Percentiles rank a stretch among this genome's conserved stretches.
Conservation (phyloP, 148 eudicot genomes). For the Nepenthes mirabilis region DNA sequence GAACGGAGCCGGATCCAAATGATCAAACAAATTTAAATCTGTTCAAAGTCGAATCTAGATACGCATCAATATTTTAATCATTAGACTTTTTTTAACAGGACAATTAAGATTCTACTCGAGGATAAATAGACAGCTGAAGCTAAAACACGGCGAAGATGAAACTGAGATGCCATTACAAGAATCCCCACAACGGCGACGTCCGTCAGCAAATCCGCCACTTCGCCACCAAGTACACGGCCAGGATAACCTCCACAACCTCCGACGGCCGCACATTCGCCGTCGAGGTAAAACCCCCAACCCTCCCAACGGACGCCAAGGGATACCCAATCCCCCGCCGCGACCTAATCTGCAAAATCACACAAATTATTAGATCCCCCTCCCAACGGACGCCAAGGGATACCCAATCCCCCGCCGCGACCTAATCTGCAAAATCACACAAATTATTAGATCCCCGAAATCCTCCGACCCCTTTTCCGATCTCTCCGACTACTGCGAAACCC, state of each 20-base stretch:
- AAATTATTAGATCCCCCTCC: constrained; percentile 1
- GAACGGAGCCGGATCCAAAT: too few relatives aligned
- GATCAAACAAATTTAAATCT: too few relatives aligned
- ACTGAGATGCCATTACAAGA: constrained; percentile 9
- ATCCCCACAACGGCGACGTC: constrained; percentile 7
- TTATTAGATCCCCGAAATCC: constrained; percentile 3
- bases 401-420: background rate
- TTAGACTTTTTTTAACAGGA: too few relatives aligned
- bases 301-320: constrained; percentile 51
- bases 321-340: constrained; percentile 11
- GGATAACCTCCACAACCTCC: constrained; percentile 29
- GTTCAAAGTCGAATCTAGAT: too few relatives aligned
- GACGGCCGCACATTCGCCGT: constrained; percentile 45
- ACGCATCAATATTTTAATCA: too few relatives aligned
- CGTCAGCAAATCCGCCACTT: constrained; percentile 19
- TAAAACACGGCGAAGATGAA: background rate
- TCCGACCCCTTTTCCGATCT: constrained; percentile 37
- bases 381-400: constrained; percentile 55
- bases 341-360: too few relatives aligned
- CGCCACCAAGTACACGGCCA: constrained; percentile 78
- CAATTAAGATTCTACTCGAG: too few relatives aligned
- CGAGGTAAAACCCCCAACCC: constrained; percentile 28
- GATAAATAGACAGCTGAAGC: too few relatives aligned
- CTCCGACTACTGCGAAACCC: constrained; percentile 28
- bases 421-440: too few relatives aligned